Evolutionary conservation across 1,139 yeast species (phyloP), one percentile per base, ranked within the genome.

Genomic region (Yamadazyma spencermartinsiae): DNA sequence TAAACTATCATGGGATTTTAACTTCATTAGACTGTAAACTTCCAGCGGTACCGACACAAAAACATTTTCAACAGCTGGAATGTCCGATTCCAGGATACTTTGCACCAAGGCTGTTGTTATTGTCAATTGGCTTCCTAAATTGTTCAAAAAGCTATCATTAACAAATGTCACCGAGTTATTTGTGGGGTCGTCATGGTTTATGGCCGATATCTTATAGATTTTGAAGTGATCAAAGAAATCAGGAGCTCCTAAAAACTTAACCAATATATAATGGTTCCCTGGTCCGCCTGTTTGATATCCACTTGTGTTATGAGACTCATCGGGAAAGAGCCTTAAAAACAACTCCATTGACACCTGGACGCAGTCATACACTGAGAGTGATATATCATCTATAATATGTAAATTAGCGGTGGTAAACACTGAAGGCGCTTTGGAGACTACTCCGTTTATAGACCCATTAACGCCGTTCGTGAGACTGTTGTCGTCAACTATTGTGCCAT

Each of bases 191-290:
- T 48, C 48, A 15, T 54, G 52, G 33, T 60, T 56, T 12, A 72
- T 61, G 9, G 59, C 41, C 10, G 59, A 51, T n/a, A 75, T 55
- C 36, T 64, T 67, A 46, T 60, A 70, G 12, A 76, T 50, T 39
- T 60, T 60, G 49, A 57, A 66, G 8, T 56, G 55, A 11, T 52
- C 51, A 41, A 74, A 72, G 41, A 57, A 56, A 38, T 66, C 72
- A 0, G 79, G 76, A 1, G 73, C 61, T 0, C 80, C 81, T 24
- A 73, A 44, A 20, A 73, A 55, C 48, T 68, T 68, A 33, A 70
- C 57, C 43, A 64, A 50, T 1, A 67, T 61, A 42, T 45, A 68
- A 28, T 50, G 51, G 29, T 47, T n/a, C n/a, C n/a, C n/a, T n/a
- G n/a, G n/a, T n/a, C n/a, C n/a, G n/a, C n/a, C n/a, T n/a, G n/a